Evolutionary conservation across 2,329 filamentous ascomycete genomes (phyloP).

Genomic region (Chaetoscypha palmicola): DNA sequence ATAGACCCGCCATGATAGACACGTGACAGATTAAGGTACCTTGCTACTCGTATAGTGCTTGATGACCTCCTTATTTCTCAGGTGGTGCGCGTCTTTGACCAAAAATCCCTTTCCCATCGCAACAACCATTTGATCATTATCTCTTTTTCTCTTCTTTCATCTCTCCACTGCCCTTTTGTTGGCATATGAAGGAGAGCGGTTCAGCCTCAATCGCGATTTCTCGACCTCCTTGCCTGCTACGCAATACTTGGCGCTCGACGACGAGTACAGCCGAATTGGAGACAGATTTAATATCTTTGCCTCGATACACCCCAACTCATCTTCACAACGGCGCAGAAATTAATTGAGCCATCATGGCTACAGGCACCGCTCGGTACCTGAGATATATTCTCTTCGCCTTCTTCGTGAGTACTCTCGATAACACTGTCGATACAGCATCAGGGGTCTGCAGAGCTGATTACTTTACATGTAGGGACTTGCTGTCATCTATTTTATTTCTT

Average conservation of each 20-base stretch:
- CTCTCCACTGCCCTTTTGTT: too few species aligned
- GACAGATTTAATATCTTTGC: not conserved
- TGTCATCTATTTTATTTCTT: constrained; percentile 77
- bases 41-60: too few species aligned
- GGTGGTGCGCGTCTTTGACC: too few species aligned
- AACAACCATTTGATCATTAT: too few species aligned
- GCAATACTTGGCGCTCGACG: not conserved
- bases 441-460: not conserved
- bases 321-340: not conserved
- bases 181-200: too few species aligned
- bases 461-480: constrained; percentile 46
- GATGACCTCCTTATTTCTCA: too few species aligned
- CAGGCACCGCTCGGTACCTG: constrained; percentile 54
- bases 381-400: constrained; percentile 75
- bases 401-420: constrained; percentile 54
- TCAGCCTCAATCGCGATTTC: too few species aligned
- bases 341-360: constrained; percentile 24
- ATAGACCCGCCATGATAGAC: too few species aligned
- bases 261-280: not conserved
- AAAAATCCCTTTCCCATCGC: too few species aligned
- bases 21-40: too few species aligned
- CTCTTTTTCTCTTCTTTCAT: too few species aligned
- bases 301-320: not conserved
- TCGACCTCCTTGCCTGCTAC: too few species aligned
- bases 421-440: not conserved